Percentiles rank a stretch among this genome's conserved stretches.
Conservation (phyloP, 306 rosid species). For the Fagus sylvatica region DNA sequence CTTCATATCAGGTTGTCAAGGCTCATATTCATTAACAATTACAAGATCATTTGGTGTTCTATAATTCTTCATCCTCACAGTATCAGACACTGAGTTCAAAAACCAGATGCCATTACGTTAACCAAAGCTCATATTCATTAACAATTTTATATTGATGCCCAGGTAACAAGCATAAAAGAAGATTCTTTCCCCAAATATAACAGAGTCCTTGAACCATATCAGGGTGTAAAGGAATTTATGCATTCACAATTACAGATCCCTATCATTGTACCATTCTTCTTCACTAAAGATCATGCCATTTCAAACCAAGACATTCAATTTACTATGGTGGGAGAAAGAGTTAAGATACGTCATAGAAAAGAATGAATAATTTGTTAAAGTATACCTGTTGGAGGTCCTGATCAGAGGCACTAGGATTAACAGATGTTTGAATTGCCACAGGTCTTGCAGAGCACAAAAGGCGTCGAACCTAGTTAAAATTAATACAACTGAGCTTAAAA, state of each 20-base stretch:
- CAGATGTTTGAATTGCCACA: constrained; percentile 90
- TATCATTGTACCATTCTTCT: neutral
- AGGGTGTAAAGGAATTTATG: neutral
- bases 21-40: neutral
- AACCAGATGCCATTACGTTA: too few species aligned
- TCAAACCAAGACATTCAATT: neutral
- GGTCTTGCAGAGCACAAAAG: constrained; percentile 96
- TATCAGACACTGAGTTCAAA: neutral
- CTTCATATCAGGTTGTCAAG: neutral
- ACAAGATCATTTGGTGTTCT: neutral
- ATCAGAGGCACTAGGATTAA: constrained; percentile 84
- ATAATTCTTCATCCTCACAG: neutral
- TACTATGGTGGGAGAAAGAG: neutral
- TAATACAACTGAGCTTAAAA: constrained; percentile 4
- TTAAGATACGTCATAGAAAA: neutral
- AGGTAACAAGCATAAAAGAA: neutral
- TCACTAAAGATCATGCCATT: neutral
- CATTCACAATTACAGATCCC: neutral
- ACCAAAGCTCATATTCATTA: too few species aligned
- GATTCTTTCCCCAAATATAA: neutral
- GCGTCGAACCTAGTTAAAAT: constrained; percentile 74
- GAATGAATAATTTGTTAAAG: constrained; percentile 18
- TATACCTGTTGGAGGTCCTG: constrained; percentile 97
- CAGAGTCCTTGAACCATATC: neutral
- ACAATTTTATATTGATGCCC: neutral